Percentiles rank a stretch among this genome's conserved stretches.
Conservation (phyloP, 257 asterid genomes). For the Solanum tarijense region DNA sequence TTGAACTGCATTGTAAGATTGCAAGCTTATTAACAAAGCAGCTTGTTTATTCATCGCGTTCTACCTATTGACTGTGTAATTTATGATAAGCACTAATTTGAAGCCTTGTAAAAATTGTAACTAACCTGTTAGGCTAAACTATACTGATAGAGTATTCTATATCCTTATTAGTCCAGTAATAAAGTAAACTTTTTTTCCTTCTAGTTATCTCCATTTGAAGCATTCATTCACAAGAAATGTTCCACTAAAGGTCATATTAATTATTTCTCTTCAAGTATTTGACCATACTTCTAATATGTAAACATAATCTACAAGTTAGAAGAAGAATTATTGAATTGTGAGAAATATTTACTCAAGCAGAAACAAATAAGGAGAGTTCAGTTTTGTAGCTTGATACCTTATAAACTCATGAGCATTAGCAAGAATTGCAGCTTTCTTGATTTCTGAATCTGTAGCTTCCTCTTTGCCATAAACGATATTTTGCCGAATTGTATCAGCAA, state of each 20-base stretch:
- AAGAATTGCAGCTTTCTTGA: conserved; percentile 33
- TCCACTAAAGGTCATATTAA: background rate
- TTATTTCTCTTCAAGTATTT: background rate
- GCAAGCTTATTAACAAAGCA: background rate
- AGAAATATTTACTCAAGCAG: background rate
- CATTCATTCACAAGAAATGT: background rate
- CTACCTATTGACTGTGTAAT: background rate
- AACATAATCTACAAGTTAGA: background rate
- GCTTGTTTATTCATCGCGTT: conserved; percentile 23
- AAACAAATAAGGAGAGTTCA: background rate
- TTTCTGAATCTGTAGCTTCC: conserved; percentile 31
- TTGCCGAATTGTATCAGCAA: conserved; percentile 36
- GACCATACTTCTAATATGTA: background rate
- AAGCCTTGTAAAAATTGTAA: background rate
- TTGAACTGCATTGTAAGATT: background rate
- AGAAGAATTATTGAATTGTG: background rate
- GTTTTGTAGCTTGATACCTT: conserved; percentile 16
- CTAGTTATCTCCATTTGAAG: conserved; percentile 11
- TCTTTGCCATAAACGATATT: conserved; percentile 33
- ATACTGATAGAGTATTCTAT: background rate
- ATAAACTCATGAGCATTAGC: conserved; percentile 57
- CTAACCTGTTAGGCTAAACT: background rate
- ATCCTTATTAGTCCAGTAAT: background rate
- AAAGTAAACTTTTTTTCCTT: background rate
- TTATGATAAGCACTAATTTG: background rate